Base-by-base conservation (phyloP, 2,329 filamentous ascomycete species). In the Dendryphion nanum region DNA sequence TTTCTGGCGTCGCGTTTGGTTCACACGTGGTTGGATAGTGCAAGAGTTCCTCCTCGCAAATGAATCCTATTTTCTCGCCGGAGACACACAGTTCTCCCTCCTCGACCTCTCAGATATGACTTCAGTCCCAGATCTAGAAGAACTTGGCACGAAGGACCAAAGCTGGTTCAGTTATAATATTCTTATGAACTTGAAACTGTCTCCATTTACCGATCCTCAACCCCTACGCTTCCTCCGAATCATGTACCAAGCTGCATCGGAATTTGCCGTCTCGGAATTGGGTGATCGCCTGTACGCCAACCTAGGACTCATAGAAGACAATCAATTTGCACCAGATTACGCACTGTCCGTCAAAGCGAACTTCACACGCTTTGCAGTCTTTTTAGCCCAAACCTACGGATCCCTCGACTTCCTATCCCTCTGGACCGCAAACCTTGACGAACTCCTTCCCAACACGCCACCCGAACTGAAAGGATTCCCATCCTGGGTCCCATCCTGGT, bases 371-470 rank as follows among this genome's bases (percentile, higher is more conserved):
- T 49, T 51, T 23, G 44, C 40, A 4, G 38, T 33, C 2, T 37
- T 38, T 4, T 12, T 53, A 5, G 45, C 45, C 10, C 23, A 30
- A 14, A 13, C 33, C 4, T 47, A 35, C 16, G 45, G 41, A 1
- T 44, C 41, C 13, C 18, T 53, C 13, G 45, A 49, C 23, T 47
- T 53, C 24, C 32, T 51, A 26, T 41, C 41, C 1, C 37, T 51
- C 5, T 46, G 44, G 35, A 37, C 42, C 3, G 45, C 45, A 40
- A 37, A 42, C 34, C 21, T 59, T 38, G 36, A 58, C n/a, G n/a
- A n/a, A n/a, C n/a, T n/a, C n/a, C n/a, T n/a, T n/a, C n/a, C n/a
- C n/a, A n/a, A n/a, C n/a, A n/a, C n/a, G n/a, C n/a, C n/a, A n/a
- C n/a, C n/a, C n/a, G n/a, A n/a, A n/a, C n/a, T n/a, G n/a, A n/a